A percentile compares a stretch with the other conserved stretches of the same genome.
Evolutionary conservation across 371 early-diverging fungal genomes (phyloP).

Genomic region (Rhizopus microsporus): DNA sequence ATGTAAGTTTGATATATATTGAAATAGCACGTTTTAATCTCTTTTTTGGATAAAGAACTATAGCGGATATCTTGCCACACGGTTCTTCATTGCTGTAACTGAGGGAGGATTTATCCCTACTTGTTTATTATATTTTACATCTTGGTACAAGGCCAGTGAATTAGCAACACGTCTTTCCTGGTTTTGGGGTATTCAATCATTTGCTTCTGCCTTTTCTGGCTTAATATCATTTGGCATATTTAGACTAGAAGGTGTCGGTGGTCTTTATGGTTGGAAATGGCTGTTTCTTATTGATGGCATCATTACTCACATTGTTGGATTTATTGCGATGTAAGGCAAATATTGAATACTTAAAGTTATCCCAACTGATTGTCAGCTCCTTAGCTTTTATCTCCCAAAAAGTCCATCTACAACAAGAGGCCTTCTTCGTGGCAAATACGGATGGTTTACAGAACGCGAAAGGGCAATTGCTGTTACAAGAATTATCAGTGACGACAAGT

Average conservation of each 20-base stretch:
- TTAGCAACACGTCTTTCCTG: slow-evolving; percentile 57
- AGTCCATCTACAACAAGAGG: slow-evolving; percentile 42
- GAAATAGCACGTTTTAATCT: neutral
- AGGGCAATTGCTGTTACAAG: slow-evolving; percentile 55
- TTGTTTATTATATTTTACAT: slow-evolving; percentile 55
- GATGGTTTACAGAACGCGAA: slow-evolving; percentile 45
- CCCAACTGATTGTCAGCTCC: neutral
- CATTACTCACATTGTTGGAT: slow-evolving; percentile 48
- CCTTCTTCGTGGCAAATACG: slow-evolving; percentile 35
- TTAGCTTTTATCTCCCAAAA: slow-evolving; percentile 49
- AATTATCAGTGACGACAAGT: slow-evolving; percentile 53
- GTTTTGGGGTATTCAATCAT: slow-evolving; percentile 62
- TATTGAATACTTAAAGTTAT: neutral
- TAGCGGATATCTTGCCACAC: slow-evolving; percentile 27
- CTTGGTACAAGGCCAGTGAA: slow-evolving; percentile 61
- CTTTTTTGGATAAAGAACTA: slow-evolving; percentile 22
- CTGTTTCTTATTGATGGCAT: slow-evolving; percentile 57
- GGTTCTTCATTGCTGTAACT: slow-evolving; percentile 36
- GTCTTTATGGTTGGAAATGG: slow-evolving; percentile 64
- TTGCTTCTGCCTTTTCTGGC: slow-evolving; percentile 63
- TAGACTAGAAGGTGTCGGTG: slow-evolving; percentile 52
- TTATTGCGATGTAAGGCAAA: slow-evolving; percentile 38
- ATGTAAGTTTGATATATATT: slow-evolving; percentile 15
- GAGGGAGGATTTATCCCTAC: slow-evolving; percentile 66
- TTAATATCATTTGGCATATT: slow-evolving; percentile 60